Evolutionary conservation across 805 yeast species (phyloP).

Genomic region (Yamadazyma insecticola): DNA sequence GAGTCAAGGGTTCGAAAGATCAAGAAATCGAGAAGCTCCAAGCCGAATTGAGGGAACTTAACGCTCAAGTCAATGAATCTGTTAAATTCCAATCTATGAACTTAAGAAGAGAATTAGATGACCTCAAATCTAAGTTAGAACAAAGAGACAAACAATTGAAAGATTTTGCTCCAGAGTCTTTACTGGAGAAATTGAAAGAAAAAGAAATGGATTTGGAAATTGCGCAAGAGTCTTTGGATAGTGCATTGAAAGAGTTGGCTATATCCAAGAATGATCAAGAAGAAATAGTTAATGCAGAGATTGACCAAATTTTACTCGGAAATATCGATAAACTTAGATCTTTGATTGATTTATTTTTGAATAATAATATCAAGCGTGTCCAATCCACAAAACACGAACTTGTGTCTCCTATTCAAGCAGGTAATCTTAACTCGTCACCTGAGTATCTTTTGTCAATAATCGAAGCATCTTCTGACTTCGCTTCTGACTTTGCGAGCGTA

Average conservation of each 20-base stretch:
- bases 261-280: conserved; percentile 46
- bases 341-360: conserved; percentile 66
- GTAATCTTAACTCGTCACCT: conserved; percentile 72
- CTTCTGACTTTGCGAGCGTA: conserved; percentile 75
- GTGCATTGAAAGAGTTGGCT: conserved; percentile 58
- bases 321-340: conserved; percentile 46
- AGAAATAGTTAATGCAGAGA: conserved; percentile 52
- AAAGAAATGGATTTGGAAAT: conserved; percentile 78
- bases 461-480: conserved; percentile 65
- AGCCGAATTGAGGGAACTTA: conserved; percentile 58
- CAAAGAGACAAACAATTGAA: conserved; percentile 22
- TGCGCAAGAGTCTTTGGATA: conserved; percentile 74
- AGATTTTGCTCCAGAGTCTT: conserved; percentile 20
- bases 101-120: conserved; percentile 56
- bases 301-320: conserved; percentile 46
- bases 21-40: conserved; percentile 62
- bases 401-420: conserved; percentile 78
- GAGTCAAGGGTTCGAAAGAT: conserved; percentile 58
- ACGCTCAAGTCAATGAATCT: conserved; percentile 51
- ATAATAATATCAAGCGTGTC: conserved; percentile 63
- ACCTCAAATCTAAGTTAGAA: conserved; percentile 44
- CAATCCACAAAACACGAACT: conserved; percentile 69
- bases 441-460: conserved; percentile 61
- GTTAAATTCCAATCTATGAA: conserved; percentile 64
- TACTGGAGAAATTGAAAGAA: conserved; percentile 49